phyloP scores from a whole-genome alignment of 768 basidiomycete genomes.

The Coprinopsis marcescibilis region DNA sequence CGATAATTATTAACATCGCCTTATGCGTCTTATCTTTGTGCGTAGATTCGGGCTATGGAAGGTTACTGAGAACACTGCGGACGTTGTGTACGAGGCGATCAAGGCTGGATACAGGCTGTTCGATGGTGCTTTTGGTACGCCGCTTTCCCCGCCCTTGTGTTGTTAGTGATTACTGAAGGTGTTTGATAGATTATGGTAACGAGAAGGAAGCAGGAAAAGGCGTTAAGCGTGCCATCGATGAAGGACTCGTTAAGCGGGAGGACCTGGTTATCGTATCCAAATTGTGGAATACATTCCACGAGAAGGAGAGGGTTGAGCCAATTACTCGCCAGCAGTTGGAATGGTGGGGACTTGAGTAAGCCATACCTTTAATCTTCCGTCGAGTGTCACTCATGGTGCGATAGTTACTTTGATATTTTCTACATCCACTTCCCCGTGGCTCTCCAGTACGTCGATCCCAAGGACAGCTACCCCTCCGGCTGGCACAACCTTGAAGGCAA shows the following conservation, averaged over 20 bases:
- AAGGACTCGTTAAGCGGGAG: conserved; percentile 82
- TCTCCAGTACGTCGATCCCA: conserved; percentile 73
- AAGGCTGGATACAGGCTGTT: conserved; percentile 83
- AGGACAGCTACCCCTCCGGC: conserved; percentile 72
- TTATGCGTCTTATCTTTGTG: too few relatives aligned
- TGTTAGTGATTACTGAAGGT: conserved; percentile 2
- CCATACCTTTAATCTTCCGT: conserved; percentile 2
- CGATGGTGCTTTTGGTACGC: conserved; percentile 59
- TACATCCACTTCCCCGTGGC: conserved; percentile 84
- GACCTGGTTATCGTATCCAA: conserved; percentile 85
- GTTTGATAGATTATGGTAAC: conserved; percentile 88
- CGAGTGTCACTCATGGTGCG: too few relatives aligned
- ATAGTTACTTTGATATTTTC: conserved; percentile 69
- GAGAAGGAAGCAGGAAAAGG: conserved; percentile 84
- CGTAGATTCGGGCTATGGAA: conserved; percentile 32
- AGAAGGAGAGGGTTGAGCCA: conserved; percentile 59
- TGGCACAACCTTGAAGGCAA: conserved; percentile 75
- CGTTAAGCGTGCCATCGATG: conserved; percentile 67
- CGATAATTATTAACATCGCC: background rate
- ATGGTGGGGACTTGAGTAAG: conserved; percentile 71
- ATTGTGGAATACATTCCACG: conserved; percentile 90
- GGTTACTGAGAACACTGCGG: conserved; percentile 47
- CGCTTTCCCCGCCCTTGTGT: too few relatives aligned
- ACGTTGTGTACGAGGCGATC: conserved; percentile 80
- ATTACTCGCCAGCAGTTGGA: conserved; percentile 49